Evolutionary conservation across 768 basidiomycete genomes (phyloP).

Genomic region (Lactifluus volemus): DNA sequence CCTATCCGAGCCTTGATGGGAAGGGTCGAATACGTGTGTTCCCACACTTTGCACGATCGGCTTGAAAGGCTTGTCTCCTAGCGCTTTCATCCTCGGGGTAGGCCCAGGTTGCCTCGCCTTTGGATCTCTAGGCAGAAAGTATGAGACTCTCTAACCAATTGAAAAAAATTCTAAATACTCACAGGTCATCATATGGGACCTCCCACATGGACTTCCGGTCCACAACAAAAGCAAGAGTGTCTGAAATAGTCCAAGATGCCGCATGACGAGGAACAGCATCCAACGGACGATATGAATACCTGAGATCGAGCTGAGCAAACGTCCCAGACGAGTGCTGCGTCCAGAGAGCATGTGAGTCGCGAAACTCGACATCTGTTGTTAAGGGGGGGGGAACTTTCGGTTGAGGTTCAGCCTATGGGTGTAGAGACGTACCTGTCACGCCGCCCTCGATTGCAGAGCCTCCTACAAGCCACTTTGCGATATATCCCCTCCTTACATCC

Average conservation of each 20-base stretch:
- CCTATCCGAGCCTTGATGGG: constrained; percentile 34
- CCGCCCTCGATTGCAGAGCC: constrained; percentile 61
- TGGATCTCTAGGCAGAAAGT: constrained; percentile 28
- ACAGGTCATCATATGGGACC: constrained; percentile 74
- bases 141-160: neutral
- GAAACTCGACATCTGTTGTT: constrained; percentile 53
- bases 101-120: constrained; percentile 24
- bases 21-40: constrained; percentile 33
- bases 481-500: constrained; percentile 75
- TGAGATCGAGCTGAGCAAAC: constrained; percentile 72
- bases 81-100: constrained; percentile 36
- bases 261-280: constrained; percentile 59
- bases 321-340: constrained; percentile 65
- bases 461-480: constrained; percentile 74
- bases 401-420: neutral
- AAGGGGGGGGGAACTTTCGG: neutral
- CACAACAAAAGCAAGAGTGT: constrained; percentile 57
- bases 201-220: constrained; percentile 49
- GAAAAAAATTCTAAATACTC: neutral
- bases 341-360: constrained; percentile 64
- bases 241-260: constrained; percentile 55
- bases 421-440: constrained; percentile 49
- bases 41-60: constrained; percentile 53
- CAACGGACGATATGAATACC: constrained; percentile 52
- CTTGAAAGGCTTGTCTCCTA: constrained; percentile 48